Evolutionary conservation across 805 yeast species (phyloP), one percentile per base, ranked within the genome.

Genomic region (Cyberlindnera maritima): DNA sequence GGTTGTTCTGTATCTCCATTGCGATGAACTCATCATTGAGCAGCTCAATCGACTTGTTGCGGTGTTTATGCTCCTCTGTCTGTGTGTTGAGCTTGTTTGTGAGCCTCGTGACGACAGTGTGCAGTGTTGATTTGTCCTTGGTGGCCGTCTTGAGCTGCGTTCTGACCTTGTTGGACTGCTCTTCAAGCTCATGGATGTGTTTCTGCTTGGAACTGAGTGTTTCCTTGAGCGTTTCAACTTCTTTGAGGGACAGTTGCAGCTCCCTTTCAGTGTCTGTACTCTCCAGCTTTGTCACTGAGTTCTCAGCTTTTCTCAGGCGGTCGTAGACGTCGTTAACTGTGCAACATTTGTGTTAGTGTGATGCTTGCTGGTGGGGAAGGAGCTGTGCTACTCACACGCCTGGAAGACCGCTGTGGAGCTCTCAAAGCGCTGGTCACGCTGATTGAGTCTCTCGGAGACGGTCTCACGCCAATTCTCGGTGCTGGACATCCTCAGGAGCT

Each of bases 11-110:
- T 35, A 88, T 80, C 43, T 79, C 77, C 49, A 73, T 58, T 1
- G 82, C 74, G 17, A 87, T 68, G 25, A 83, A 68, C 57, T 87
- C 94, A 58, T 88, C 91, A 49, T 83, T 83, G 36, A 83, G 62
- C 28, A 74, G 67, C 49, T 80, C 86, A 17, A 81, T 73, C 4
- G 82, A 74, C 53, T 75, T 75, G 43, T 80, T 74, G 62, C 81
- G 82, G 23, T 73, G 64, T 1, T 53, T 47, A n/a, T 58, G 49
- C 33, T 63, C 67, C 29, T 63, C 64, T 2, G 48, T 36, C 36
- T 61, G 57, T 12, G 50, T 39, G 39, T 59, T 50, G 41, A 61
- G 52, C 54, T 68, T 65, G 34, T 52, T 57, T 23, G 60, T 49
- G 48, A 66, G 50, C 28, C 43, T 41, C 12, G 55, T 51, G n/a